Percentiles rank a stretch among this genome's conserved stretches.
phyloP scores from a whole-genome alignment of 805 yeast species.

The Monosporozyma servazzii region DNA sequence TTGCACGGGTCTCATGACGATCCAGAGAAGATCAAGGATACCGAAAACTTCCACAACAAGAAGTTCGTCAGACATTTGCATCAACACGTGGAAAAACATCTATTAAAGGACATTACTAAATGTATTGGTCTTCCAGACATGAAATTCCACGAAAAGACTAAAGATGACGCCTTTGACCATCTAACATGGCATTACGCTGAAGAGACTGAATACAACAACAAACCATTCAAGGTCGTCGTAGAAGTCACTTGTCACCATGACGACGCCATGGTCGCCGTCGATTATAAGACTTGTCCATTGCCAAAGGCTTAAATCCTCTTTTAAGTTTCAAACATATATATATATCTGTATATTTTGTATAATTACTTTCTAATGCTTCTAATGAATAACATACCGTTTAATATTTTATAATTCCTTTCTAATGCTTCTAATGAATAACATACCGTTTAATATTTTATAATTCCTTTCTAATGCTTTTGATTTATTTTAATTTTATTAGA shows the following conservation, averaged over 20 bases:
- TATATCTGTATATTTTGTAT: background rate
- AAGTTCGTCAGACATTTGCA: conserved; percentile 67
- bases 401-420: background rate
- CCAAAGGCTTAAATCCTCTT: background rate
- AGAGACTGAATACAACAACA: conserved; percentile 45
- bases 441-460: too few relatives aligned
- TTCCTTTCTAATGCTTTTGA: too few relatives aligned
- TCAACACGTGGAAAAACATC: conserved; percentile 67
- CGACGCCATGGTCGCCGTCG: conserved; percentile 58
- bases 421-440: too few relatives aligned
- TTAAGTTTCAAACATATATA: background rate
- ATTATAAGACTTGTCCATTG: conserved; percentile 47
- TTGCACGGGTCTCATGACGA: conserved; percentile 58
- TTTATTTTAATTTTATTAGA: too few relatives aligned
- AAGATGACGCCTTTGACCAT: conserved; percentile 37
- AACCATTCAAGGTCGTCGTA: conserved; percentile 58
- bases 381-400: background rate
- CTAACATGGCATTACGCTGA: conserved; percentile 62
- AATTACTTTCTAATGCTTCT: background rate
- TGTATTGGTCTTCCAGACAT: conserved; percentile 45
- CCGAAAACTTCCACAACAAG: conserved; percentile 61
- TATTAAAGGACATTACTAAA: conserved; percentile 55
- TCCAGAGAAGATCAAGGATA: conserved; percentile 63
- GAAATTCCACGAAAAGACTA: conserved; percentile 45
- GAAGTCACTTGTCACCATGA: conserved; percentile 58